Base-by-base conservation (phyloP, 2,329 filamentous ascomycete genomes). In the Trichoderma citrinoviride region DNA sequence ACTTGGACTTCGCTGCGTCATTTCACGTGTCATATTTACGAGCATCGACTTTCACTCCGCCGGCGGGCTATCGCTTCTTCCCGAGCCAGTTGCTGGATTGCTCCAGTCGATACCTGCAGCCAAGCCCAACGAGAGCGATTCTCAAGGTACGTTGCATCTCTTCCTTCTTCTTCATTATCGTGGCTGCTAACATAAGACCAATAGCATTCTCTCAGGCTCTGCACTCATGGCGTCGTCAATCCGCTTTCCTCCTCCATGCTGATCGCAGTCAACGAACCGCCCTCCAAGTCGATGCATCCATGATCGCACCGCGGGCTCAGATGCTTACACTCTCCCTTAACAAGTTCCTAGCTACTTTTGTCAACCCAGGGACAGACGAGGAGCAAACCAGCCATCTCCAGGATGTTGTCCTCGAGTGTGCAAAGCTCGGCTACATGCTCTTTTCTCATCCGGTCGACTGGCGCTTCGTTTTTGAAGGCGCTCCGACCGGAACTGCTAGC, bases 381-480 rank as follows among this genome's bases (percentile, higher is more conserved):
- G n/a, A n/a, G 19, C 58, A 61, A n/a, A 40, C 47, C 17, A 21
- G n/a, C 14, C 76, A 80, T 49, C 71, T 82, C 3, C 72, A 77
- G 50, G 75, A 73, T 14, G 73, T 81, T 14, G 76, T 80, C 19
- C 66, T 74, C 3, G 78, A 80, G 68, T 78, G 75, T 43, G 71
- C 77, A 19, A 77, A 73, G 56, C 71, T 81, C 27, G 80, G 80
- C 12, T 79, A 80, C 64, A 60, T 77, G 19, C 58, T 82, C 7
- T 71, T 81, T 37, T 81, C 79, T 5, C 79, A 82, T 57, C 78
- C 78, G 0, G 71, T 72, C 7, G 78, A 80, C 40, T 80, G 76
- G 71, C 63, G 67, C 1, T 76, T 79, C 57, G 64, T 73, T 15
- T 74, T 73, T 61, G 65, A 64, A 44, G 50, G 49, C 7, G 2